These are phyloP conservation scores for Leptosphaerulina australis DNA, from an alignment of 2,329 filamentous ascomycete genomes.

Conservation along the genomic window DNA sequence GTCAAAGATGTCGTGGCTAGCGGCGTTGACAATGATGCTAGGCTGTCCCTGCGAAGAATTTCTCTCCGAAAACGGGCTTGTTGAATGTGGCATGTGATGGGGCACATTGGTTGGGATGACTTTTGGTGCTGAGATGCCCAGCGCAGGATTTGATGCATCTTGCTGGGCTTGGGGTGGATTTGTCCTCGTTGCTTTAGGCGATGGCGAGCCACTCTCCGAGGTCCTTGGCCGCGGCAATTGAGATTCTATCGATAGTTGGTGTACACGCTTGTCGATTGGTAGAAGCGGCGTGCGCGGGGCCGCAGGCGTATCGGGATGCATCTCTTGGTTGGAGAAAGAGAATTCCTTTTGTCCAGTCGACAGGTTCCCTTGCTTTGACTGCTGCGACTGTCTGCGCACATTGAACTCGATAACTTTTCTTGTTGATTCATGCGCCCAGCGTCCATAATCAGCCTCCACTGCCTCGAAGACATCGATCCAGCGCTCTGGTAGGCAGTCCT, in stretches of 20 bases:
- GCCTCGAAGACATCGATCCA: conserved; percentile 89
- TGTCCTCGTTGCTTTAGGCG: not conserved
- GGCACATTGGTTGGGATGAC: not conserved
- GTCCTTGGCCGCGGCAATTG: conserved; percentile 1
- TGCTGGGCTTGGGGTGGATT: not conserved
- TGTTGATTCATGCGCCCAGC: conserved; percentile 82
- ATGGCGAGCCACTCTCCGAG: not conserved
- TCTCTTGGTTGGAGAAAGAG: not conserved
- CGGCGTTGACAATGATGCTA: conserved; percentile 5
- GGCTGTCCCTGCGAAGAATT: not conserved
- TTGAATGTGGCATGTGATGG: not conserved
- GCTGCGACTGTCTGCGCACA: conserved; percentile 29
- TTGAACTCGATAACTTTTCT: conserved; percentile 73
- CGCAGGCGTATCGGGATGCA: conserved; percentile 19
- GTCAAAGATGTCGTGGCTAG: not conserved
- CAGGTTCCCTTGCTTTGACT: conserved; percentile 18
- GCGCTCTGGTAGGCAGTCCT: conserved; percentile 80
- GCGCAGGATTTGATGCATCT: not conserved
- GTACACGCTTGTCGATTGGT: conserved; percentile 9
- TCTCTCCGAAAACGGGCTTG: not conserved
- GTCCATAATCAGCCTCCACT: conserved; percentile 76
- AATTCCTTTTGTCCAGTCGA: conserved; percentile 1
- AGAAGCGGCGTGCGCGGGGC: conserved; percentile 2
- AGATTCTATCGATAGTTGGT: conserved; percentile 7
- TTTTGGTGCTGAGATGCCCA: not conserved